A percentile compares a stretch with the other conserved stretches of the same genome.
These are phyloP conservation scores for Agaricus subrufescens DNA, from an alignment of 768 basidiomycete species.

Conservation along the genomic window DNA sequence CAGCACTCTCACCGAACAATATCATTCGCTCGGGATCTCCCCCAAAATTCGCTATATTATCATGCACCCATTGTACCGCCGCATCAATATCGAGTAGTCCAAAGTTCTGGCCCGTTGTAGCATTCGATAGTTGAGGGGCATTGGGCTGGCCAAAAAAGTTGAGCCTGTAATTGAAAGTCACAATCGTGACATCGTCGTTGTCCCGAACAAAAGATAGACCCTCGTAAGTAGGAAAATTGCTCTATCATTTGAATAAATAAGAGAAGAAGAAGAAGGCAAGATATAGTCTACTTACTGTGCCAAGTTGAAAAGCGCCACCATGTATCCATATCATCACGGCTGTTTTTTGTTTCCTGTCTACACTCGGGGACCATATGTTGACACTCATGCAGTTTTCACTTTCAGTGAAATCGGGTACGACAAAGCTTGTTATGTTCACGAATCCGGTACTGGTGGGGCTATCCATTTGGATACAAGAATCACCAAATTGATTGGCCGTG, in stretches of 20 bases:
- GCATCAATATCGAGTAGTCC: conserved; percentile 34
- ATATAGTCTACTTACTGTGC: conserved; percentile 21
- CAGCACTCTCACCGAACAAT: conserved; percentile 33
- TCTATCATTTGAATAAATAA: conserved; percentile 7
- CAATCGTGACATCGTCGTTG: conserved; percentile 29
- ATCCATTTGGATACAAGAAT: conserved; percentile 24
- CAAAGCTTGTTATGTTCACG: conserved; percentile 19
- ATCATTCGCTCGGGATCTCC: conserved; percentile 32
- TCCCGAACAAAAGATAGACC: conserved; percentile 27
- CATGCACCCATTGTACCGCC: conserved; percentile 40
- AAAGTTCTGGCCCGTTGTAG: conserved; percentile 28
- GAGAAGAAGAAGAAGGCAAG: background rate
- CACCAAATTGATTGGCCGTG: conserved; percentile 23
- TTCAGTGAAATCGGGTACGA: conserved; percentile 22
- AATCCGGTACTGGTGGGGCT: conserved; percentile 18
- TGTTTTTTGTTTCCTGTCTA: conserved; percentile 24
- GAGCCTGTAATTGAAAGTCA: conserved; percentile 33
- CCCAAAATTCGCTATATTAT: conserved; percentile 40
- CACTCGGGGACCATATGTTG: conserved; percentile 36
- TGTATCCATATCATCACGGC: conserved; percentile 34
- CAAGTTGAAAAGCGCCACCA: conserved; percentile 32
- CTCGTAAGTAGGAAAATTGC: conserved; percentile 23
- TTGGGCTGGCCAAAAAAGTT: conserved; percentile 36
- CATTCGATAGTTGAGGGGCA: conserved; percentile 28
- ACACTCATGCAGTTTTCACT: conserved; percentile 32